A percentile compares a stretch with the other conserved stretches of the same genome.
Evolutionary conservation across 1,284 basidiomycete genomes (phyloP).

Genomic region (Fomes fomentarius): DNA sequence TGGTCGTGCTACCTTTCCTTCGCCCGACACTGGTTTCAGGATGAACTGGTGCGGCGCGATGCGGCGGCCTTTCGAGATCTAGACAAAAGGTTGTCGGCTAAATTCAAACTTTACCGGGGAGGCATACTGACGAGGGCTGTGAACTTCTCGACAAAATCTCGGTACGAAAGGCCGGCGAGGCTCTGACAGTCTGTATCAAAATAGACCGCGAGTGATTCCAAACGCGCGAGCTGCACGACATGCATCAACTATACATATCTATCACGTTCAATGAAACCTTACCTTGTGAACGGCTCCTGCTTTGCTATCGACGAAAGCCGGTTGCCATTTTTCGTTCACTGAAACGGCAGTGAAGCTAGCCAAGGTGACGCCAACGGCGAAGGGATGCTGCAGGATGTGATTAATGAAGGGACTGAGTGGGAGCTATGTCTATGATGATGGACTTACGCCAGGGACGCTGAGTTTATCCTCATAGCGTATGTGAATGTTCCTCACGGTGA

Average conservation of each 20-base stretch:
- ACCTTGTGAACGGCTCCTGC: slow-evolving; percentile 92
- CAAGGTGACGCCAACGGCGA: slow-evolving; percentile 92
- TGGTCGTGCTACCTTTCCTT: slow-evolving; percentile 71
- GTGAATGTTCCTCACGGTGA: slow-evolving; percentile 95
- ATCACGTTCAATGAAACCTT: slow-evolving; percentile 16
- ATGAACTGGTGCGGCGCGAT: slow-evolving; percentile 88
- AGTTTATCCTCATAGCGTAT: slow-evolving; percentile 96
- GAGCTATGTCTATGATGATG: not conserved
- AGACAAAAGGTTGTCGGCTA: not conserved
- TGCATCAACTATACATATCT: not conserved
- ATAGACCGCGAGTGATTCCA: slow-evolving; percentile 91
- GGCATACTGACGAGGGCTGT: slow-evolving; percentile 64
- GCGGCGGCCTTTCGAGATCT: slow-evolving; percentile 70
- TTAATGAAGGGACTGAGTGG: not conserved
- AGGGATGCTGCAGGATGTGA: slow-evolving; percentile 74
- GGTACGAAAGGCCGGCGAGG: slow-evolving; percentile 71
- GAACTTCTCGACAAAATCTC: slow-evolving; percentile 81
- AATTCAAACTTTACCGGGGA: not conserved
- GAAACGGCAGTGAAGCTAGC: slow-evolving; percentile 94
- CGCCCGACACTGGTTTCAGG: slow-evolving; percentile 94
- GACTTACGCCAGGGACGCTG: slow-evolving; percentile 86
- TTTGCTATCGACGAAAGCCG: slow-evolving; percentile 95
- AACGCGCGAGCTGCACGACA: slow-evolving; percentile 70
- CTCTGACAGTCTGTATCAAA: slow-evolving; percentile 94
- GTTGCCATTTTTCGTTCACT: slow-evolving; percentile 89